These are phyloP conservation scores for Leccinum griseonigrum DNA, from an alignment of 1,284 basidiomycete species.

Conservation along the genomic window DNA sequence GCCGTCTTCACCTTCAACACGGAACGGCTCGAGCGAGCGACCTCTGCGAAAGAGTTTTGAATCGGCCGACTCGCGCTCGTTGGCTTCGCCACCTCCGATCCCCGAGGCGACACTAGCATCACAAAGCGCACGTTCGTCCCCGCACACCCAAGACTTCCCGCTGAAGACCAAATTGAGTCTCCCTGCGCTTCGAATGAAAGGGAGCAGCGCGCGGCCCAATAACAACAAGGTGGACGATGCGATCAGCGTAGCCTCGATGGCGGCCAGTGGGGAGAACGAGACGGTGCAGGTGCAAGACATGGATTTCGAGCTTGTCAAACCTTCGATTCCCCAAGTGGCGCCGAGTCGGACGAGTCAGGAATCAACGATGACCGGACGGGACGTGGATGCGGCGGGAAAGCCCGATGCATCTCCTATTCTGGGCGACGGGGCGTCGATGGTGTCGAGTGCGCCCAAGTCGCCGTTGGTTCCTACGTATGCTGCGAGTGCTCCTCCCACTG, in stretches of 20 bases:
- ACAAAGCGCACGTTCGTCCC: slow-evolving; percentile 24
- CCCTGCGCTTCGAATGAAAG: slow-evolving; percentile 28
- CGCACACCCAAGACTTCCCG: slow-evolving; percentile 19
- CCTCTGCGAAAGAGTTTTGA: slow-evolving; percentile 22
- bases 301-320: slow-evolving; percentile 75
- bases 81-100: slow-evolving; percentile 26
- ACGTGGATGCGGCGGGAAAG: slow-evolving; percentile 27
- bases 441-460: slow-evolving; percentile 34
- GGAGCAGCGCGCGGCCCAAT: neutral
- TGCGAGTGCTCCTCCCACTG: slow-evolving; percentile 4
- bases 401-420: slow-evolving; percentile 34
- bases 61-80: slow-evolving; percentile 26
- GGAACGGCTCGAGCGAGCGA: slow-evolving; percentile 23
- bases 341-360: slow-evolving; percentile 53
- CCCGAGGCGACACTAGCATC: slow-evolving; percentile 7
- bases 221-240: slow-evolving; percentile 30
- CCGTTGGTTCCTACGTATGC: slow-evolving; percentile 24
- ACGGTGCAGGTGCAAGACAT: slow-evolving; percentile 72
- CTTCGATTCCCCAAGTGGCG: slow-evolving; percentile 45
- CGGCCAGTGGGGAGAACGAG: slow-evolving; percentile 34
- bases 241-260: slow-evolving; percentile 26
- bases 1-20: neutral
- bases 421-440: slow-evolving; percentile 50
- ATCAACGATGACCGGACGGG: slow-evolving; percentile 37
- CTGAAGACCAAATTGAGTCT: slow-evolving; percentile 32